These are phyloP conservation scores for Cercospora beticola DNA, from an alignment of 2,329 filamentous ascomycete genomes.

Conservation along the genomic window DNA sequence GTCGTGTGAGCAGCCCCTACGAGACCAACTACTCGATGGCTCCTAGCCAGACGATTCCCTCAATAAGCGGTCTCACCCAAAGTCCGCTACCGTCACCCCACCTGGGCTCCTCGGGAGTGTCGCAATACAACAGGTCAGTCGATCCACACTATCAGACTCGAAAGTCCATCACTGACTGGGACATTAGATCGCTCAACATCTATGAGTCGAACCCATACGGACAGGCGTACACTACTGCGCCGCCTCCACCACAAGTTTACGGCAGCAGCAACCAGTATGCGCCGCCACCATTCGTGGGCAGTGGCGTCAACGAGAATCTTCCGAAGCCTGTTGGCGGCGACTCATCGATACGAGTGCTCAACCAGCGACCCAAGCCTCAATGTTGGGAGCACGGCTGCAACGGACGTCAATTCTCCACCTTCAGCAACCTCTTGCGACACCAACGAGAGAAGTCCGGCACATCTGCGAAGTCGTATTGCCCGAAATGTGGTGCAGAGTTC, in stretches of 20 bases:
- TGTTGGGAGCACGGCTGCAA: constrained; percentile 98
- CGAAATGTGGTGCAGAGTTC: constrained; percentile 89
- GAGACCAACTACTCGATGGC: constrained; percentile 34
- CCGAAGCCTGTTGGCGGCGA: constrained; percentile 27
- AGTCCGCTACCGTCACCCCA: constrained; percentile 37
- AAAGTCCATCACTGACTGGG: not conserved
- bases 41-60: constrained; percentile 33
- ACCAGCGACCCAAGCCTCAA: constrained; percentile 73
- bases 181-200: constrained; percentile 33
- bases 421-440: constrained; percentile 89
- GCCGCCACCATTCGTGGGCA: constrained; percentile 28
- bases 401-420: constrained; percentile 90
- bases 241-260: constrained; percentile 30
- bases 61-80: constrained; percentile 38
- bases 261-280: constrained; percentile 29
- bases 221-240: constrained; percentile 32
- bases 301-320: constrained; percentile 27
- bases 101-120: constrained; percentile 28
- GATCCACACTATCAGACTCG: not conserved
- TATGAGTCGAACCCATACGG: constrained; percentile 35
- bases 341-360: constrained; percentile 37
- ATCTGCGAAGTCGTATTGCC: constrained; percentile 82
- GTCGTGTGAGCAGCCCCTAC: constrained; percentile 35
- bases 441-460: constrained; percentile 93
- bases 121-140: constrained; percentile 33